These are phyloP conservation scores for Ophiostoma fasciatum DNA, from an alignment of 2,329 filamentous ascomycete genomes.

Conservation along the genomic window DNA sequence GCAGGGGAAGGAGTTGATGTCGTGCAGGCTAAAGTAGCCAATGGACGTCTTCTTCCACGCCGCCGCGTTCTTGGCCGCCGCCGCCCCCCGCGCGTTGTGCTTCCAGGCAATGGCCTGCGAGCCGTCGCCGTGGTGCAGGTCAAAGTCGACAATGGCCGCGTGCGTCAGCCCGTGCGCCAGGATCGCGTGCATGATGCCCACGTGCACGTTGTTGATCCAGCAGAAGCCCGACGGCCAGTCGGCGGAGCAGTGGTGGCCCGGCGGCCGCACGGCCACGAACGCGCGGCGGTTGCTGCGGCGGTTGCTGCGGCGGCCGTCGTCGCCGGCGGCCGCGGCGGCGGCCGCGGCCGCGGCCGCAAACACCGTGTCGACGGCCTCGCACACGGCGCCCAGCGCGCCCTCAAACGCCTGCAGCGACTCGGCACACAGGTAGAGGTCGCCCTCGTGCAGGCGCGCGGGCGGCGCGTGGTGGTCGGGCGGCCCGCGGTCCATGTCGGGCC, in stretches of 20 bases:
- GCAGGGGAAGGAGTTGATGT: slow-evolving; percentile 97
- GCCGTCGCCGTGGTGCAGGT: slow-evolving; percentile 87
- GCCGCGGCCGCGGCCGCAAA: slow-evolving; percentile 32
- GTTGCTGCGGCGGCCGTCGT: slow-evolving; percentile 28
- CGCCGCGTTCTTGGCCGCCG: slow-evolving; percentile 53
- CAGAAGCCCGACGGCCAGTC: slow-evolving; percentile 89
- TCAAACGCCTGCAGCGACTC: slow-evolving; percentile 82
- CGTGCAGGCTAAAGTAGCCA: slow-evolving; percentile 92
- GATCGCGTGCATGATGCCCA: slow-evolving; percentile 84
- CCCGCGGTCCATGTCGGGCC: slow-evolving; percentile 46
- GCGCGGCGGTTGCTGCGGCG: slow-evolving; percentile 42
- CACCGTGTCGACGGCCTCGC: slow-evolving; percentile 79
- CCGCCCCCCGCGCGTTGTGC: slow-evolving; percentile 58
- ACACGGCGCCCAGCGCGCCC: slow-evolving; percentile 80
- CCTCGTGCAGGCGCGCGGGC: slow-evolving; percentile 57
- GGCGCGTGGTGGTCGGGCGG: slow-evolving; percentile 20
- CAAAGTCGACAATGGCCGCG: slow-evolving; percentile 84
- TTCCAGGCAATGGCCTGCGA: slow-evolving; percentile 90
- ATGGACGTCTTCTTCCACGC: slow-evolving; percentile 73
- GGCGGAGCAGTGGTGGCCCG: slow-evolving; percentile 88
- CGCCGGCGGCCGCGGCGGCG: slow-evolving; percentile 26
- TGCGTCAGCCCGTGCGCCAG: slow-evolving; percentile 78
- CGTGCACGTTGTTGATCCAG: slow-evolving; percentile 97
- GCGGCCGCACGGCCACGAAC: slow-evolving; percentile 85
- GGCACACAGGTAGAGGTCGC: slow-evolving; percentile 78